Evolutionary conservation across 202 grass and related monocot genomes (phyloP).

Genomic region (Carex arenaria): DNA sequence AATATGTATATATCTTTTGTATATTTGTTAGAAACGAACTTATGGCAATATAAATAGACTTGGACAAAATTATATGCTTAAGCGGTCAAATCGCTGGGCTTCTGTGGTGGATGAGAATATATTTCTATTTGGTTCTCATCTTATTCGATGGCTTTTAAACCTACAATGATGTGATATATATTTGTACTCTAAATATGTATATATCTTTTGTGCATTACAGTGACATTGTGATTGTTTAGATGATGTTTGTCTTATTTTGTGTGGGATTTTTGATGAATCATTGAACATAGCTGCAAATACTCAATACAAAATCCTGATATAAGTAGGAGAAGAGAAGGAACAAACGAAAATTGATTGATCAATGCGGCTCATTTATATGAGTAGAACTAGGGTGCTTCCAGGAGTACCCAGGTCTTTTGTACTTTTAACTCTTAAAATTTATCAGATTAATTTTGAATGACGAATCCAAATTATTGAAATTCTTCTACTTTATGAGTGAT

Average conservation of each 20-base stretch:
- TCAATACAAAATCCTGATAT: too few species aligned
- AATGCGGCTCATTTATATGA: too few species aligned
- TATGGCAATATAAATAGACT: not conserved
- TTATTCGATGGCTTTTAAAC: not conserved
- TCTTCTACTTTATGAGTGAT: too few species aligned
- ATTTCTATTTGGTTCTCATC: conserved; percentile 11
- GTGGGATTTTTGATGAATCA: not conserved
- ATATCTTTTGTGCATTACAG: not conserved
- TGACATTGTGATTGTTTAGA: not conserved
- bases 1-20: not conserved
- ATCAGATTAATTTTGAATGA: too few species aligned
- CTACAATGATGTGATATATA: not conserved
- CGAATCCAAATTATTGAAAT: too few species aligned
- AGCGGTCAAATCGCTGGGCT: not conserved
- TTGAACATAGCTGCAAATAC: not conserved
- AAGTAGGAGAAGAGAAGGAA: not conserved
- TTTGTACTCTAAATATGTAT: not conserved
- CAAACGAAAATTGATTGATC: not conserved
- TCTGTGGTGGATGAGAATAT: not conserved
- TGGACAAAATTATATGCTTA: not conserved
- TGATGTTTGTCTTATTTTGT: not conserved
- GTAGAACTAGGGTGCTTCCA: too few species aligned
- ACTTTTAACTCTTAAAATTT: too few species aligned
- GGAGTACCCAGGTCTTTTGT: too few species aligned
- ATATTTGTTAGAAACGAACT: not conserved